Base-by-base conservation (phyloP, 805 yeast species). In the Starmera amethionina region DNA sequence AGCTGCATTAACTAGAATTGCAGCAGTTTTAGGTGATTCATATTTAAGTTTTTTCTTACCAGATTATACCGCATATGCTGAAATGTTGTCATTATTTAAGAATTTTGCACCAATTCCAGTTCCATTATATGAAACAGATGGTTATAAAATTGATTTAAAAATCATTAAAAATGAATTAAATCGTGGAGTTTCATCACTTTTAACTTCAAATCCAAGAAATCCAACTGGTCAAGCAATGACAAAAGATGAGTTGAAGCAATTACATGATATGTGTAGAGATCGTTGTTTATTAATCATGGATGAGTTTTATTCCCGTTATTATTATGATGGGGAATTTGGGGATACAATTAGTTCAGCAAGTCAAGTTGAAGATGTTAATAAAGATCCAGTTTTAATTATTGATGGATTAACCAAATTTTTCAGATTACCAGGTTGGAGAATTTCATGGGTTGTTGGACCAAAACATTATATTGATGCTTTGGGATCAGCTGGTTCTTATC, bases 41-140 rank as follows among this genome's bases (percentile, higher is more conserved):
- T 76, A 75, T 52, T 56, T 75, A 37, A 70, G 78, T 22, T 75
- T 75, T 55, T 75, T 75, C 54, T 60, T 75, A 45, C 82, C 82
- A 5, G 82, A 75, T 52, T 75, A 75, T 49, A 75, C 82, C 13
- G 82, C 82, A 7, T 75, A 75, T 47, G 79, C 82, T 16, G 82
- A 75, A 52, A 75, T 75, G 82, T 60, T 75, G 50, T 72, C 79
- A 12, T 63, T 75, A 37, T 75, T 75, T 60, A 75, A 75, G 63
- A 75, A 75, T 58, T 75, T 75, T 52, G 68, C 77, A 2, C 80
- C 82, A 5, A 73, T 75, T 39, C 82, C 82, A 2, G 80, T 75
- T 8, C 82, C 82, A 1, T 61, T 75, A 46, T 68, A 67, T 44
- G 79, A 75, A 48, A 62, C 68, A 8, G 81, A 75, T 51, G 71